These are phyloP conservation scores for Jimgerdemannia flammicorona DNA, from an alignment of 192 early-diverging fungal genomes.

Conservation along the genomic window DNA sequence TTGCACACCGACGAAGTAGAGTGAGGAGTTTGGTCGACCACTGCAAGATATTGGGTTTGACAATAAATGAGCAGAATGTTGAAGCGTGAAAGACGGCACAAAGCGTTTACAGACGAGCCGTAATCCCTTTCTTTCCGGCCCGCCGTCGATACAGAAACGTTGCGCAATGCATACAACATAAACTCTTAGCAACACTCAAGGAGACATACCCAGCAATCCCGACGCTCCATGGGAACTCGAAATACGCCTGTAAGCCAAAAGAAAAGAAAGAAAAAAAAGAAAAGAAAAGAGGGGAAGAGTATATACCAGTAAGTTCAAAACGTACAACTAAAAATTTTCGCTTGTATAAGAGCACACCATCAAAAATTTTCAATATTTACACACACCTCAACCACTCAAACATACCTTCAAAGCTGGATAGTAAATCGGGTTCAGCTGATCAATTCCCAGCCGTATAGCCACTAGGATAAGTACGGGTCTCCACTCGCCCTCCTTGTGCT, in stretches of 20 bases:
- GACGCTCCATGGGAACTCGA: slow-evolving; percentile 72
- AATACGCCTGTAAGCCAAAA: slow-evolving; percentile 56
- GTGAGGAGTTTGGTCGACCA: slow-evolving; percentile 90
- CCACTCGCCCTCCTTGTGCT: slow-evolving; percentile 27
- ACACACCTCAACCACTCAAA: no score
- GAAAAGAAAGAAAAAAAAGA: not conserved
- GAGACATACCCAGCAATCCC: slow-evolving; percentile 85
- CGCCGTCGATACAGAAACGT: not conserved
- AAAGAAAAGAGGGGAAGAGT: no score
- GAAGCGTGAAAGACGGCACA: no score
- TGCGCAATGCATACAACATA: not conserved
- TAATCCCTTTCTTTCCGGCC: no score
- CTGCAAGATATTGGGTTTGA: slow-evolving; percentile 22
- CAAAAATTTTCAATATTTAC: no score
- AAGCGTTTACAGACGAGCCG: no score
- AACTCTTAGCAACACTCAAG: not conserved
- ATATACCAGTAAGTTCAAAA: no score
- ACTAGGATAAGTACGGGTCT: slow-evolving; percentile 80
- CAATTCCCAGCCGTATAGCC: slow-evolving; percentile 86
- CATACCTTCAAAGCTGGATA: slow-evolving; percentile 59
- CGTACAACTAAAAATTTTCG: no score
- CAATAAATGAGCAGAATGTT: no score
- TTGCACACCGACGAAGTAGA: slow-evolving; percentile 90
- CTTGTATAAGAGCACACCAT: no score
- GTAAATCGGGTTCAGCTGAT: slow-evolving; percentile 86